Percentiles rank a stretch among this genome's conserved stretches.
phyloP scores from a whole-genome alignment of 805 yeast genomes.

The Lipomyces chichibuensis region DNA sequence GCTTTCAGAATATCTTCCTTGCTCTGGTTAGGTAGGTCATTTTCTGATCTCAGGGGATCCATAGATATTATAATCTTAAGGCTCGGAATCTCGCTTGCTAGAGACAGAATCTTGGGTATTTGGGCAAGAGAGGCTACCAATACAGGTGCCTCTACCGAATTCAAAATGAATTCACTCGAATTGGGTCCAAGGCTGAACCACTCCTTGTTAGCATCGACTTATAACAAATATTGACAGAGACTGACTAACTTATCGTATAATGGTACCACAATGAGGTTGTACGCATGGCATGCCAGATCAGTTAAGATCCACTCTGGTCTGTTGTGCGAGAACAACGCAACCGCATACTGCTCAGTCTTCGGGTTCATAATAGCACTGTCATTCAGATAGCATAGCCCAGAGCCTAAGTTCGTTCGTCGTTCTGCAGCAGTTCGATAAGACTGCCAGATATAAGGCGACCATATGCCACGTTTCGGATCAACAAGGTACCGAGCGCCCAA shows the following conservation, averaged over 20 bases:
- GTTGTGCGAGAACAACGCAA: constrained; percentile 61
- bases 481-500: constrained; percentile 47
- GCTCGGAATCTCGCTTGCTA: constrained; percentile 49
- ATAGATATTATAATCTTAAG: constrained; percentile 60
- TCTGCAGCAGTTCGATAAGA: constrained; percentile 50
- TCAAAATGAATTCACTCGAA: constrained; percentile 65
- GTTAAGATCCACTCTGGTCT: constrained; percentile 69
- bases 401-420: constrained; percentile 55
- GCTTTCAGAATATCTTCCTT: constrained; percentile 39
- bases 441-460: constrained; percentile 52
- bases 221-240: background rate
- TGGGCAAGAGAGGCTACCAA: constrained; percentile 58
- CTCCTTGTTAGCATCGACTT: background rate
- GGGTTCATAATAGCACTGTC: constrained; percentile 40
- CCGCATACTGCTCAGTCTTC: constrained; percentile 50
- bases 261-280: constrained; percentile 58
- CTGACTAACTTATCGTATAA: constrained; percentile 50
- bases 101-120: constrained; percentile 52
- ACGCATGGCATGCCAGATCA: constrained; percentile 68
- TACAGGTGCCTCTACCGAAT: constrained; percentile 64
- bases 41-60: constrained; percentile 51
- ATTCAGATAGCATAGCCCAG: constrained; percentile 54
- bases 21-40: constrained; percentile 39
- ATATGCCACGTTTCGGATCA: constrained; percentile 45
- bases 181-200: constrained; percentile 56